Base-by-base conservation (phyloP, 768 basidiomycete species). In the Hydnomerulius pinastri region DNA sequence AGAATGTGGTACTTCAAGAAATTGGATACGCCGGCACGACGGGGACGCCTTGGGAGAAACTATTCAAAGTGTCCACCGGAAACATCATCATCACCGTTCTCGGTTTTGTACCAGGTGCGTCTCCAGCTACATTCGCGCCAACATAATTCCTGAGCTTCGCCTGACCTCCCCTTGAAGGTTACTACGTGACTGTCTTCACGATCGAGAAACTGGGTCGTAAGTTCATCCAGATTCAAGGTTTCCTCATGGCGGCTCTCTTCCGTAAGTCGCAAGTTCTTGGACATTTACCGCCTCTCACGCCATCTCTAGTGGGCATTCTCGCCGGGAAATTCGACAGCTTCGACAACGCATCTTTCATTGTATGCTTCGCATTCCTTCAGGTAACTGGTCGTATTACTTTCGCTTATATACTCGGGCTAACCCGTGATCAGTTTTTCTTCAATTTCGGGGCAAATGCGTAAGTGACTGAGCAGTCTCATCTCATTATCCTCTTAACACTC, bases 391-490 rank as follows among this genome's bases (percentile, higher is more conserved):
- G n/a, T 11, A 20, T 27, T 11, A 46, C 1, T 3, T 28, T 13
- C 13, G 18, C 17, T 13, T 10, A 6, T 11, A 4, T 17, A 27
- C 4, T 23, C 38, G 7, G 17, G n/a, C 53, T 58, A 7, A 53
- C 43, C 13, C 24, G 52, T 9, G 17, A 39, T 0, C 53, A 83
- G 74, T 87, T 87, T 73, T 87, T 89, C 76, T 89, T 89, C 76
- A 89, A 90, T 71, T 90, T 88, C 59, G 87, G 88, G 17, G 84
- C 86, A 3, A 89, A 88, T 61, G 71, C 81, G 77, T 83, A 60
- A 55, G 80, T 58, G 17, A 2, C 29, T 13, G 11, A 32, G 8
- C 4, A 46, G 12, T 5, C 30, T 23, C 18, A 17, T 17, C 5
- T 42, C 12, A 23, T 43, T 6, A 1, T 8, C 2, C 2, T 36